Conservation (phyloP, 2,329 filamentous ascomycete species). For the Seiridium cupressi region DNA sequence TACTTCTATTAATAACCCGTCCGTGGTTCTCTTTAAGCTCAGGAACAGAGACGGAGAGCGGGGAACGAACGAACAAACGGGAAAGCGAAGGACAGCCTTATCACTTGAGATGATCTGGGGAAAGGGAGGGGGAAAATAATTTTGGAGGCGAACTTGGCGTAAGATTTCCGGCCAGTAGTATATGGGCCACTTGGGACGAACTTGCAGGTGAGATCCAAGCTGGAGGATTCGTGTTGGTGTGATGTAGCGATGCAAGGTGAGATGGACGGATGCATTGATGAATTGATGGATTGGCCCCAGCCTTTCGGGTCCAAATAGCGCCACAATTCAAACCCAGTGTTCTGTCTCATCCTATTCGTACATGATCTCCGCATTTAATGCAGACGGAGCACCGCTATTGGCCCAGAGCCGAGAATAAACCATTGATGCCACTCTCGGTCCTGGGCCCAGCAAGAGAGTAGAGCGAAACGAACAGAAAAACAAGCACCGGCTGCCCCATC, state of each 20-base stretch:
- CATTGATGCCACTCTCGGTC: neutral
- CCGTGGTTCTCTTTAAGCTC: neutral
- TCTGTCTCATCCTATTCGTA: neutral
- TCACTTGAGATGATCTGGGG: no score
- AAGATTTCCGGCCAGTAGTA: neutral
- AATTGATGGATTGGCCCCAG: neutral
- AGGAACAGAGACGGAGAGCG: neutral
- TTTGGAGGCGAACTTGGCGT: no score
- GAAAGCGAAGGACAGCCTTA: no score
- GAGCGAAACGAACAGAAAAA: neutral
- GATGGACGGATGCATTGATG: neutral
- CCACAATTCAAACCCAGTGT: neutral
- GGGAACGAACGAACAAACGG: no score
- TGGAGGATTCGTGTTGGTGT: neutral
- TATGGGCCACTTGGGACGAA: neutral
- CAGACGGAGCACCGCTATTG: neutral
- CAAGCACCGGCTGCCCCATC: neutral
- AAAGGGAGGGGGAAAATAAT: no score
- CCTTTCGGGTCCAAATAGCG: neutral
- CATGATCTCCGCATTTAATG: neutral
- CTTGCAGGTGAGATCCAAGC: neutral
- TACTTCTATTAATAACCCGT: constrained; percentile 7
- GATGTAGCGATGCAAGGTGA: neutral
- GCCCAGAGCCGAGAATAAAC: neutral
- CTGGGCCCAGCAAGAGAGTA: neutral